A percentile compares a stretch with the other conserved stretches of the same genome.
Evolutionary conservation across 129 eudicot genomes (phyloP).

Genomic region (Saussurea involucrata): DNA sequence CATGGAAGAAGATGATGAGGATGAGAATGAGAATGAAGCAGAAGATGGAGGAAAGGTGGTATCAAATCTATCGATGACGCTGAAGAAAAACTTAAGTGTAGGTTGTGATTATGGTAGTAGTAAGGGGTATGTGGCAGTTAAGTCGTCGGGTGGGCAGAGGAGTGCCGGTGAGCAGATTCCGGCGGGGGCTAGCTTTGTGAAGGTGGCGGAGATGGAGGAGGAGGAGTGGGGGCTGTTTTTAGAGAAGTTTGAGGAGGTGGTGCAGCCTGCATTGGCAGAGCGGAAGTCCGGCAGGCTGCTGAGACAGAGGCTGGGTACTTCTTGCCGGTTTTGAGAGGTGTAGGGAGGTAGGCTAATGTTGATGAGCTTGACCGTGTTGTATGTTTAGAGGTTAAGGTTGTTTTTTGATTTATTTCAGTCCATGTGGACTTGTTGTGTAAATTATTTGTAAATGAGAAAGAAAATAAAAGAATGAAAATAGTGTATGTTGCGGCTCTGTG

Average conservation of each 20-base stretch:
- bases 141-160: constrained; percentile 67
- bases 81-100: constrained; percentile 43
- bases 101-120: constrained; percentile 47
- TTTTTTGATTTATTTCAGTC: constrained; percentile 27
- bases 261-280: constrained; percentile 52
- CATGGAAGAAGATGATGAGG: constrained; percentile 25
- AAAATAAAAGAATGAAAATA: constrained; percentile 6
- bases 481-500: background rate
- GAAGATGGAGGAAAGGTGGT: constrained; percentile 24
- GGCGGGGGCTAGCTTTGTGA: constrained; percentile 65
- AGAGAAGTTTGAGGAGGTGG: constrained; percentile 71
- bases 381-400: no score
- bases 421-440: constrained; percentile 59
- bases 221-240: constrained; percentile 77
- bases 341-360: constrained; percentile 10
- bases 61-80: constrained; percentile 54
- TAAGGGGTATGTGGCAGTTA: constrained; percentile 27
- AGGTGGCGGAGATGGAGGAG: constrained; percentile 78
- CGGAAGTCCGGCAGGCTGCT: constrained; percentile 58
- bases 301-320: constrained; percentile 93
- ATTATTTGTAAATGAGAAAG: constrained; percentile 56
- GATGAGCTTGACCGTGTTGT: no score
- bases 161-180: constrained; percentile 93
- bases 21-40: background rate
- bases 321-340: constrained; percentile 88